phyloP scores from a whole-genome alignment of 495 filamentous ascomycete genomes.

The Trichoderma virens region DNA sequence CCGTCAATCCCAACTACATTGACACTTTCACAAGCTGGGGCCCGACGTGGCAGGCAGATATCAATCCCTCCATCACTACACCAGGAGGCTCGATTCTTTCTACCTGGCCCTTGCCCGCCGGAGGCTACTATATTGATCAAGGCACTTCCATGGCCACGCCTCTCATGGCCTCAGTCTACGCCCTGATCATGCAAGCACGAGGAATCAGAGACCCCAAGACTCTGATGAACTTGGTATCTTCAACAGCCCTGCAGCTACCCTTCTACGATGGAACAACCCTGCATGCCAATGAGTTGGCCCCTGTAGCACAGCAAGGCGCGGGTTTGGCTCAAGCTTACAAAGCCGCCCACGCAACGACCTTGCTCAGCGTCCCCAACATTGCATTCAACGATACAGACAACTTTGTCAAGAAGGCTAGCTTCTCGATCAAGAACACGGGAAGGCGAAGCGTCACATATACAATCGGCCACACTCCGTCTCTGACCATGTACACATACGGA shows the following conservation, averaged over 20 bases:
- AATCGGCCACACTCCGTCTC: constrained; percentile 14
- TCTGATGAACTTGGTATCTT: constrained; percentile 20
- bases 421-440: constrained; percentile 36
- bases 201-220: constrained; percentile 2
- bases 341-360: constrained; percentile 27
- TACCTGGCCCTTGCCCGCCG: constrained; percentile 22
- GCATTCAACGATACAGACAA: constrained; percentile 38
- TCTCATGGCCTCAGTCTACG: constrained; percentile 30
- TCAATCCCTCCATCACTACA: constrained; percentile 28
- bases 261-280: constrained; percentile 30
- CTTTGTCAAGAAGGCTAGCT: constrained; percentile 20
- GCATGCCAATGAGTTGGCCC: constrained; percentile 18
- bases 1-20: constrained; percentile 16
- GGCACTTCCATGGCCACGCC: constrained; percentile 44
- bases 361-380: constrained; percentile 27
- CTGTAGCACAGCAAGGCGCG: constrained; percentile 37
- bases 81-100: constrained; percentile 37
- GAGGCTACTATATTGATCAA: constrained; percentile 29
- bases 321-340: constrained; percentile 35
- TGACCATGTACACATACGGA: constrained; percentile 12
- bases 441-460: constrained; percentile 23
- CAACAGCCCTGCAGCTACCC: constrained; percentile 26
- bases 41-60: constrained; percentile 24
- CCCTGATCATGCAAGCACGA: neutral
- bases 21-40: constrained; percentile 33